These are phyloP conservation scores for Tilletia caries DNA, from an alignment of 1,284 basidiomycete genomes.

Conservation along the genomic window DNA sequence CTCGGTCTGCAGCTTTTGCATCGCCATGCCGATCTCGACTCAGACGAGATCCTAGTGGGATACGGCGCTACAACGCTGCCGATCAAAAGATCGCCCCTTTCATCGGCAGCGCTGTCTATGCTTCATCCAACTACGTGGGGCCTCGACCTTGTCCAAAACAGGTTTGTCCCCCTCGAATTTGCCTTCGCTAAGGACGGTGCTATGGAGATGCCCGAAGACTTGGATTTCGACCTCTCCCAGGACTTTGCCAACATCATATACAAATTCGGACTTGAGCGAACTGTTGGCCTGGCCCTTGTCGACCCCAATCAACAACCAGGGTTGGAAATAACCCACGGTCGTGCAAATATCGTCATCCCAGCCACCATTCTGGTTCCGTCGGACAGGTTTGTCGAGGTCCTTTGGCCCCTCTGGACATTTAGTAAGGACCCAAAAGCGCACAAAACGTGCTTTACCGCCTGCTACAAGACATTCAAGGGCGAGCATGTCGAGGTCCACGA, in stretches of 20 bases:
- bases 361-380: neutral
- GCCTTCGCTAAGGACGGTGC: neutral
- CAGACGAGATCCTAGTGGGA: neutral
- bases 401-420: neutral
- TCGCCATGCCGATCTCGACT: neutral
- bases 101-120: neutral
- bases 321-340: neutral
- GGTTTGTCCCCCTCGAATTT: slow-evolving; percentile 3
- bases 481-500: too few species aligned
- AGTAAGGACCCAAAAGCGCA: too few species aligned
- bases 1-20: neutral
- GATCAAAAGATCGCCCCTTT: neutral
- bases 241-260: neutral
- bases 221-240: neutral
- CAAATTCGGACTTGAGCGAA: neutral
- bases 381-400: neutral
- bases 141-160: neutral
- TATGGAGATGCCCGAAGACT: neutral
- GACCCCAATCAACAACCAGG: neutral
- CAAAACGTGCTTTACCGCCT: too few species aligned
- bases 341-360: neutral
- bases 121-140: neutral
- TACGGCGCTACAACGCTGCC: neutral
- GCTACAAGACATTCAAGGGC: too few species aligned
- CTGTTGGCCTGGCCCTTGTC: neutral